Base-by-base conservation (phyloP, 2,329 filamentous ascomycete genomes). In the Diaporthe amygdali region DNA sequence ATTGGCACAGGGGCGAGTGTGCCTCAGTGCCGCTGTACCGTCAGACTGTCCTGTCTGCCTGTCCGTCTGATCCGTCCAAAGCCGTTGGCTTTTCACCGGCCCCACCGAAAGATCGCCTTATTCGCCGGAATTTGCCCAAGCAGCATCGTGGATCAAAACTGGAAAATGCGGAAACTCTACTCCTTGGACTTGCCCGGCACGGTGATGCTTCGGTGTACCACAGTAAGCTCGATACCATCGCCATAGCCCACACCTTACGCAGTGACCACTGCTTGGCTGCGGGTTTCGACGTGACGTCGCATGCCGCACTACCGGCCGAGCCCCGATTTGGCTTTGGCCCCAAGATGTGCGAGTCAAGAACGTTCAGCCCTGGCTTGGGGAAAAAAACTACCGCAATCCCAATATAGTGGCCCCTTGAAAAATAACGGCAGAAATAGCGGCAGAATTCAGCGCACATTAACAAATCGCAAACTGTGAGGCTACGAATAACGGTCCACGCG, bases 121-220 rank as follows among this genome's bases (percentile, higher is more conserved):
- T 20, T 47, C 20, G 59, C 27, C n/a, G 10, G 9, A 9, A 9
- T n/a, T 22, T 34, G 8, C 41, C 41, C 59, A 15, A 12, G 41
- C 59, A 27, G 59, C 41, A 63, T 63, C 20, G 41, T 30, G 41
- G 20, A 34, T 34, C 37, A 63, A 34, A n/a, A 63, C 25, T 47
- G 39, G 6, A 39, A 14, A 39, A 8, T 39, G 37, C 37, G 37
- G 30, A 63, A 63, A 63, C 41, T 5, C 41, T 63, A 25, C 59
- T 14, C 37, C 37, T 14, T 39, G 5, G 37, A 9, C 34, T 25
- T 47, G 41, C 41, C 41, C n/a, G 59, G 20, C 59, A 47, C 59
- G 59, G 59, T 63, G 59, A 47, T 63, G 30, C 59, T 63, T 63
- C 44, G 12, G 30, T 34, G 59, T n/a, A n/a, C n/a, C n/a, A n/a